Base-by-base conservation (phyloP, 176 grass and related monocot genomes). In the Lolium rigidum region DNA sequence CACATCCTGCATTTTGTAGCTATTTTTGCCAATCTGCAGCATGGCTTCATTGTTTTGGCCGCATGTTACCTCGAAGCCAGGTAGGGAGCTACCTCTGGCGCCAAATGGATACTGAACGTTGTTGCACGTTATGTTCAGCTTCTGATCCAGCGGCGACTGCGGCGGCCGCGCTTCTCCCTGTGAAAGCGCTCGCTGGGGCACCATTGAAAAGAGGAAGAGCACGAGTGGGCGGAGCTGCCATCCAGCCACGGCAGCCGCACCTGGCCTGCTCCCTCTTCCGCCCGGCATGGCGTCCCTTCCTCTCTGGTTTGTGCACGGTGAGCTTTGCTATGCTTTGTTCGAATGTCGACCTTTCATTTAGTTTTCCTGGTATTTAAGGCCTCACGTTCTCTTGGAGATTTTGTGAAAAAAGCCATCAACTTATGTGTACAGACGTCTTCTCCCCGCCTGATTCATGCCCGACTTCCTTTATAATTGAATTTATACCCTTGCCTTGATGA, bases 51-150 rank as follows among this genome's bases (percentile, higher is more conserved):
- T 49, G 5, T 73, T 63, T 2, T 1, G n/a, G 9, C 84, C 80
- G 56, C 88, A 86, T 4, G 0, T 20, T 52, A 90, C 65, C 80
- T 17, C 13, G 56, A 90, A 90, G 73, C 73, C 79, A 3, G 0
- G 52, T 0, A 12, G 16, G 46, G 68, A 1, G 0, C 0, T 1
- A 7, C 3, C 0, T n/a, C 0, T 17, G 47, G 5, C 0, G 35
- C 84, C 84, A 47, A 86, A 90, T 57, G 88, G 88, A 55, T 10
- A 2, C 2, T 5, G 55, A 11, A 83, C 11, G 3, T 0, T 0
- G 41, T 78, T 0, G 83, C 88, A 90, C 1, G 84, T 86, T 35
- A 8, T 8, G 43, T 70, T 82, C 14, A 1, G 5, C 11, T 3
- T 4, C 65, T 3, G 39, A 5, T 44, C 41, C 11, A 0, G 67